Conservation (phyloP, 2,329 filamentous ascomycete genomes). For the Saccharata proteae region DNA sequence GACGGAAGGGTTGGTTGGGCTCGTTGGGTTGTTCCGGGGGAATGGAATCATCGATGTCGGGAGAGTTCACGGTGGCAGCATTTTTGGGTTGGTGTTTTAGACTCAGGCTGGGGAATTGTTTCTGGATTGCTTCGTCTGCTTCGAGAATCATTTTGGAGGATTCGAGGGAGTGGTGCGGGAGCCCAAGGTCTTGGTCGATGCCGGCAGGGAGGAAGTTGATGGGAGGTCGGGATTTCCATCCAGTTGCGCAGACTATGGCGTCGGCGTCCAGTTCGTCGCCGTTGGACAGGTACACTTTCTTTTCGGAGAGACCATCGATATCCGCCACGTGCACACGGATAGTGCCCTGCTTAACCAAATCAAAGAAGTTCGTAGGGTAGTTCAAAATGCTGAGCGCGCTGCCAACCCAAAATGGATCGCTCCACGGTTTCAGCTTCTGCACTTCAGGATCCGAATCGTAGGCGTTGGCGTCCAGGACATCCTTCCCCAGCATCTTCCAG, state of each 20-base stretch:
- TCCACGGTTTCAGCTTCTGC: constrained; percentile 30
- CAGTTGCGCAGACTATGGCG: constrained; percentile 41
- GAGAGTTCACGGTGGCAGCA: too few relatives aligned
- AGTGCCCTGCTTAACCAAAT: constrained; percentile 40
- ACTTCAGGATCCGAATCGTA: constrained; percentile 32
- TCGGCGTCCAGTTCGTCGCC: constrained; percentile 35
- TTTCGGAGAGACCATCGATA: constrained; percentile 35
- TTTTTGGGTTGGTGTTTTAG: constrained; percentile 36
- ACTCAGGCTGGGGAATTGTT: constrained; percentile 42
- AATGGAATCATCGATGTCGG: too few relatives aligned
- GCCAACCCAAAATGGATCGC: constrained; percentile 39
- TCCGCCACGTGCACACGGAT: constrained; percentile 46
- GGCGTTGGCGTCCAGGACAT: constrained; percentile 37
- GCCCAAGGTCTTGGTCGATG: constrained; percentile 16
- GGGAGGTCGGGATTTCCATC: constrained; percentile 41
- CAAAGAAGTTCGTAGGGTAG: constrained; percentile 45
- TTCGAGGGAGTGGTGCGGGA: constrained; percentile 11
- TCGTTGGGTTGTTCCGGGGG: constrained; percentile 1
- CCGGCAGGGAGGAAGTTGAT: constrained; percentile 31
- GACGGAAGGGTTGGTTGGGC: constrained; percentile 18
- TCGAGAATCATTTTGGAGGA: constrained; percentile 1
- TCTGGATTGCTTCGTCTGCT: constrained; percentile 41
- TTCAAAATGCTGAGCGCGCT: constrained; percentile 49
- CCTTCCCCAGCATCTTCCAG: constrained; percentile 43
- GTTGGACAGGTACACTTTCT: constrained; percentile 36